phyloP scores from a whole-genome alignment of 2,329 filamentous ascomycete species.

The Cercospora zeina region DNA sequence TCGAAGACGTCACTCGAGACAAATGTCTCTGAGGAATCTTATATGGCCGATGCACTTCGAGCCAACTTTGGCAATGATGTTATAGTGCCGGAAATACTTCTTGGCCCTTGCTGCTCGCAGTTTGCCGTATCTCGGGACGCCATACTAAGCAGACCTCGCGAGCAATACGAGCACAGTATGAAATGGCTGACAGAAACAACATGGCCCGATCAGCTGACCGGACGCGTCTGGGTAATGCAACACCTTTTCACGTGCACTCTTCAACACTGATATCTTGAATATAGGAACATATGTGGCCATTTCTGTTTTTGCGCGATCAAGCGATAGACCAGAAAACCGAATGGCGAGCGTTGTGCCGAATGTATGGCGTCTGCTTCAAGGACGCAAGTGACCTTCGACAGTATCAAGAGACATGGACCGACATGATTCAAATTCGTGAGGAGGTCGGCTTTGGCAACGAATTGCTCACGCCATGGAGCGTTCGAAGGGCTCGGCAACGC shows the following conservation, averaged over 20 bases:
- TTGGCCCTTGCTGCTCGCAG: slow-evolving; percentile 28
- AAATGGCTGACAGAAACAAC: slow-evolving; percentile 23
- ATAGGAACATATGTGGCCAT: slow-evolving; percentile 29
- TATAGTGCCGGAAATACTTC: slow-evolving; percentile 20
- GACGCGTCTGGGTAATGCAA: slow-evolving; percentile 22
- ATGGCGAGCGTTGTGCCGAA: slow-evolving; percentile 10
- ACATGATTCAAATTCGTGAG: background rate
- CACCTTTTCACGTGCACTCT: background rate
- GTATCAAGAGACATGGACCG: background rate
- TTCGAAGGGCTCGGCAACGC: background rate
- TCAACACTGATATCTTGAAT: slow-evolving; percentile 8
- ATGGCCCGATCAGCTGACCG: slow-evolving; percentile 21
- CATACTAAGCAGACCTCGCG: slow-evolving; percentile 18
- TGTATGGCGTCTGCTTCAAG: slow-evolving; percentile 7
- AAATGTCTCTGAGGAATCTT: slow-evolving; percentile 23
- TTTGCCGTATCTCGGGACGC: slow-evolving; percentile 23
- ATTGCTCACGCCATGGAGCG: background rate
- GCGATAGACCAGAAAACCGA: slow-evolving; percentile 10
- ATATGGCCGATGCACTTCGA: slow-evolving; percentile 20
- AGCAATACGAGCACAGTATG: slow-evolving; percentile 22
- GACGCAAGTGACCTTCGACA: background rate
- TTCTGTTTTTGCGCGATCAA: slow-evolving; percentile 17
- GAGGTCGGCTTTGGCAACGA: slow-evolving; percentile 1
- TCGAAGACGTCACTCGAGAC: slow-evolving; percentile 18
- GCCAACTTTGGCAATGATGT: slow-evolving; percentile 25